phyloP scores from a whole-genome alignment of 495 filamentous ascomycete species.

The Letharia lupina region DNA sequence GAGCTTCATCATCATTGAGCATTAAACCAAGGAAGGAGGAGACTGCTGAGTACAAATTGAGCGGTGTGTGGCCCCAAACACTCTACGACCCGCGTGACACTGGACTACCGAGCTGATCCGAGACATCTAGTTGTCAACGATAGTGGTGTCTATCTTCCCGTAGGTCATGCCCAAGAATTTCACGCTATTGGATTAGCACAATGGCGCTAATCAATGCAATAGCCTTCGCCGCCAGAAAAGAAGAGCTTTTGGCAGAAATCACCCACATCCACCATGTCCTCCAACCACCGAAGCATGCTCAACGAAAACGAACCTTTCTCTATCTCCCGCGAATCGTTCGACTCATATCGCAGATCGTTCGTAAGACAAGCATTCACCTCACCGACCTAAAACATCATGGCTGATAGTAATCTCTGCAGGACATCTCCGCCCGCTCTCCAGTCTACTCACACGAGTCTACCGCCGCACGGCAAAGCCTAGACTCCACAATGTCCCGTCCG shows the following conservation, averaged over 20 bases:
- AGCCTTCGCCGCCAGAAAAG: slow-evolving; percentile 89
- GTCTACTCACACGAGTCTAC: slow-evolving; percentile 48
- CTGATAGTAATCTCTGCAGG: slow-evolving; percentile 42
- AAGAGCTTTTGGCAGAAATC: slow-evolving; percentile 75
- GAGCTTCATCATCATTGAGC: slow-evolving; percentile 51
- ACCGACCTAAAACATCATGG: slow-evolving; percentile 8
- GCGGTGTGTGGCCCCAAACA: slow-evolving; percentile 48
- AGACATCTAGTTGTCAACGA: slow-evolving; percentile 75
- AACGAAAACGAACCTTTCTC: slow-evolving; percentile 87
- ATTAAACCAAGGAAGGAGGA: slow-evolving; percentile 51
- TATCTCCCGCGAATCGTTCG: slow-evolving; percentile 95
- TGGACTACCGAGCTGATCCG: slow-evolving; percentile 16
- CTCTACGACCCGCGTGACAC: background rate
- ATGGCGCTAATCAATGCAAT: slow-evolving; percentile 14
- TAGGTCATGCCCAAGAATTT: slow-evolving; percentile 34
- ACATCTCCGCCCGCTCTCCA: slow-evolving; percentile 86
- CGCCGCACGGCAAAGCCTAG: slow-evolving; percentile 66
- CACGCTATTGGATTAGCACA: slow-evolving; percentile 7
- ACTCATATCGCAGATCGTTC: slow-evolving; percentile 94
- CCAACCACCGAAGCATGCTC: slow-evolving; percentile 61
- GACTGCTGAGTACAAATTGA: slow-evolving; percentile 71
- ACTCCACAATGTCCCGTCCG: slow-evolving; percentile 56
- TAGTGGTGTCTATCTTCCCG: slow-evolving; percentile 92
- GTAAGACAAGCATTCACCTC: slow-evolving; percentile 45
- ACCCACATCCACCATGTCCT: slow-evolving; percentile 52